A percentile compares a stretch with the other conserved stretches of the same genome.
Conservation (phyloP, 495 filamentous ascomycete species). For the Apiosordaria backusii region DNA sequence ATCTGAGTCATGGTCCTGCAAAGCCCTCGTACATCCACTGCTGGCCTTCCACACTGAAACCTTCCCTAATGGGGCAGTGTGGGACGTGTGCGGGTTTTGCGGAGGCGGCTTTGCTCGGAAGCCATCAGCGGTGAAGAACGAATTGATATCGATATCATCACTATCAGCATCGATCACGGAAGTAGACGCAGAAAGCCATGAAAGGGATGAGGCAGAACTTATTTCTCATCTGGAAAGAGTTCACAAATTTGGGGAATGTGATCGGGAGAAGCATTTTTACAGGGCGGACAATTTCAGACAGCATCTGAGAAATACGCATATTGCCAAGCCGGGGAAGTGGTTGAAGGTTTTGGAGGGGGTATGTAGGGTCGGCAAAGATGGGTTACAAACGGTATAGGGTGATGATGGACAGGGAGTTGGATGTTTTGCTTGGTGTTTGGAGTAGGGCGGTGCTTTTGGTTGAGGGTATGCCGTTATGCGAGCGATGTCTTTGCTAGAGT, state of each 20-base stretch:
- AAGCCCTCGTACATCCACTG: conserved; percentile 48
- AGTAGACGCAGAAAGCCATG: not conserved
- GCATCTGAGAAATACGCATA: conserved; percentile 75
- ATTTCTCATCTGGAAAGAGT: conserved; percentile 65
- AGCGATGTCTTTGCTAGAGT: not conserved
- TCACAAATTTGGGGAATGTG: conserved; percentile 83
- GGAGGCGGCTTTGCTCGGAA: conserved; percentile 72
- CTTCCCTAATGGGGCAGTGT: conserved; percentile 31
- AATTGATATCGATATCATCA: not conserved
- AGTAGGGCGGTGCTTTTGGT: not conserved
- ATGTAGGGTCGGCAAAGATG: conserved; percentile 11
- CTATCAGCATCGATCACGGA: not conserved
- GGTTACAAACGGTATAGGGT: not conserved
- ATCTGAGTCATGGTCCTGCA: conserved; percentile 81
- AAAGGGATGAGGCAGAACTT: conserved; percentile 15
- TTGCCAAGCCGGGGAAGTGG: conserved; percentile 38
- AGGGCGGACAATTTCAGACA: conserved; percentile 88
- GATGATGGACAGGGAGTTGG: not conserved
- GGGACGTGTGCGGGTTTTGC: conserved; percentile 80
- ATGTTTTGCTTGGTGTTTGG: not conserved
- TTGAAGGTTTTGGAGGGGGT: conserved; percentile 29
- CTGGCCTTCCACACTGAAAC: conserved; percentile 66
- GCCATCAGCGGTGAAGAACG: not conserved
- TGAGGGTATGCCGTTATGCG: not conserved
- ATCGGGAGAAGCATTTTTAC: conserved; percentile 82